Evolutionary conservation across 805 yeast genomes (phyloP), one percentile per base, ranked within the genome.

Genomic region (Wickerhamia fluorescens): DNA sequence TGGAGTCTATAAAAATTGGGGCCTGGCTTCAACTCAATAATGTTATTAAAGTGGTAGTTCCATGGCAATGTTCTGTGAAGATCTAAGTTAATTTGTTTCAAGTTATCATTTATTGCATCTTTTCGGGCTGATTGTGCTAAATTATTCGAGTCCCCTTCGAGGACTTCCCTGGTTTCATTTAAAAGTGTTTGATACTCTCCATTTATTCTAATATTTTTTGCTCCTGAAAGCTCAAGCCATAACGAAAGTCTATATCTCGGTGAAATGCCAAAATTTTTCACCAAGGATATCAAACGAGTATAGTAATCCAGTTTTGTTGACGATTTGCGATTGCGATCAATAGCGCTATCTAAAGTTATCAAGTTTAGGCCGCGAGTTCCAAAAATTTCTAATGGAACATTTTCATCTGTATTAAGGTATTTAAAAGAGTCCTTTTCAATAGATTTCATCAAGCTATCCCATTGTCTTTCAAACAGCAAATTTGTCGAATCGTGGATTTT

Each of bases 201-300:
- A 3, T 75, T 73, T 4, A 62, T 58, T 24, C 50, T 51, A 3
- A 65, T 35, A 26, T 51, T 48, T 33, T 56, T 56, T 0, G 75
- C 71, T 0, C 76, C 77, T 3, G 69, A 59, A n/a, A 75, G 54
- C 37, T 73, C 75, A 8, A 62, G 47, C 80, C 80, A 73, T 7
- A 73, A 49, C 20, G 52, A 47, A 13, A 69, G 55, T 5, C 78
- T 49, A 33, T 68, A 59, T 15, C 60, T 61, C 25, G 61, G 52
- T 0, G 78, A 75, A 1, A 74, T 59, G 0, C 80, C 80, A 14
- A 33, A 31, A 15, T 51, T 49, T 17, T 49, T 42, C 3, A 70
- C 63, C 10, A 73, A 49, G 9, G 40, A 49, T 2, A 27, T 36
- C 3, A 49, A 30, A 3, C 34, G 29, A 16, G 30, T 30, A 24